These are phyloP conservation scores for Hyaloperonospora brassicae DNA, from an alignment of 352 stramenopile species.

Conservation along the genomic window DNA sequence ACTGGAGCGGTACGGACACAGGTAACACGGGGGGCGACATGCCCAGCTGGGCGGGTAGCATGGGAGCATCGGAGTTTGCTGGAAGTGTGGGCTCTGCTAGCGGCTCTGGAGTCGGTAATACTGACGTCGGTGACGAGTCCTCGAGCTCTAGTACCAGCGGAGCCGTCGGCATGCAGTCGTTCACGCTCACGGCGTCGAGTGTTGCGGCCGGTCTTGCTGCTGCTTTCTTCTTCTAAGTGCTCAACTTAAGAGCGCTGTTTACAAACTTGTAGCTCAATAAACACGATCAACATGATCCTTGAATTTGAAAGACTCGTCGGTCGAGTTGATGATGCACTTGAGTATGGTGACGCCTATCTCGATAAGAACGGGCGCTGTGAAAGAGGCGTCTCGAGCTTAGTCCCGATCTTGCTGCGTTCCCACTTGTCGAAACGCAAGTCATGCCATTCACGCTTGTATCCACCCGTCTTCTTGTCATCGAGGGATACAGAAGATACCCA, in stretches of 20 bases:
- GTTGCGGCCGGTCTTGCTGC: slow-evolving; percentile 11
- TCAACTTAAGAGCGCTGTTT: slow-evolving; percentile 6
- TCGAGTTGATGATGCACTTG: too few relatives aligned
- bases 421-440: too few relatives aligned
- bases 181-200: slow-evolving; percentile 14
- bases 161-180: slow-evolving; percentile 15
- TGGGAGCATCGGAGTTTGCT: neutral
- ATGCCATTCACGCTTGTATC: too few relatives aligned
- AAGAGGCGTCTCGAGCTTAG: too few relatives aligned
- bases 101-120: slow-evolving; percentile 12
- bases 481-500: too few relatives aligned
- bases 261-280: slow-evolving; percentile 1
- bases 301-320: too few relatives aligned
- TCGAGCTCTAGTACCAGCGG: slow-evolving; percentile 7
- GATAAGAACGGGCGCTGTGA: too few relatives aligned
- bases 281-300: too few relatives aligned
- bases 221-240: slow-evolving; percentile 25
- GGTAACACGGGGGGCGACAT: neutral
- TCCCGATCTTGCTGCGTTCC: too few relatives aligned
- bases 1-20: neutral
- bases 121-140: slow-evolving; percentile 13
- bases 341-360: too few relatives aligned
- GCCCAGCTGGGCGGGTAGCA: neutral
- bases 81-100: slow-evolving; percentile 1
- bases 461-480: too few relatives aligned